Evolutionary conservation across 192 early-diverging fungal species (phyloP), one percentile per base, ranked within the genome.

Genomic region (Linnemannia exigua): DNA sequence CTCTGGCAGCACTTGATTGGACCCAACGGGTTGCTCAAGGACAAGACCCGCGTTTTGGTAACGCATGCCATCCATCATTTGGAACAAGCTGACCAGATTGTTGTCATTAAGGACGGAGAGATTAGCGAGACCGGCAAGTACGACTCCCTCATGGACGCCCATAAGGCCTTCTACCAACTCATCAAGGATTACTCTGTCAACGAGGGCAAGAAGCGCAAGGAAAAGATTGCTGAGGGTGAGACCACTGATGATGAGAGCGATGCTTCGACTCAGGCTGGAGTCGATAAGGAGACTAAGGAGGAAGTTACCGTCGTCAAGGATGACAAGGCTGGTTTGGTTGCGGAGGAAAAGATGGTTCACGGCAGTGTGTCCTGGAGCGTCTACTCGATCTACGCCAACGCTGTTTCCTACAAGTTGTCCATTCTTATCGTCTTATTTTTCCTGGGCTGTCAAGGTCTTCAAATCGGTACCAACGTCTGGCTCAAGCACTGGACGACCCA

Each of bases 1-100:
- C 92, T 99, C 28, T 98, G 98, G 88, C 93, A 98, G 68, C 78
- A 97, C 61, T 94, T 97, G 11, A 89, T 99, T 73, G 97, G 97
- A 25, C 95, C 96, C n/a, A 87, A 93, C 9, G 97, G 97, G 47
- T 76, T 98, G 54, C 90, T 98, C 20, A 91, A 92, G 52, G 89
- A 91, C 73, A 97, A 97, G 77, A 90, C 94, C 41, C 92, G 97
- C 33, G 78, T 99, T 47, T 90, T 97, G 54, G 96, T 97, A 16
- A 96, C 96, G 6, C 94, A 95, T 75, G 94, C 92, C 16, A 94
- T 98, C 61, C 93, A 94, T 46, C 94, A 95, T 70, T 72, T 98
- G 17, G 91, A 88, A 36, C 89, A 92, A 46, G 85, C 90, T 0
- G 93, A 97, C 72, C 87, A 89, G 14, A 90, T 97, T n/a, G 77